phyloP scores from a whole-genome alignment of 192 early-diverging fungal species.

The Coemansia sp. region DNA sequence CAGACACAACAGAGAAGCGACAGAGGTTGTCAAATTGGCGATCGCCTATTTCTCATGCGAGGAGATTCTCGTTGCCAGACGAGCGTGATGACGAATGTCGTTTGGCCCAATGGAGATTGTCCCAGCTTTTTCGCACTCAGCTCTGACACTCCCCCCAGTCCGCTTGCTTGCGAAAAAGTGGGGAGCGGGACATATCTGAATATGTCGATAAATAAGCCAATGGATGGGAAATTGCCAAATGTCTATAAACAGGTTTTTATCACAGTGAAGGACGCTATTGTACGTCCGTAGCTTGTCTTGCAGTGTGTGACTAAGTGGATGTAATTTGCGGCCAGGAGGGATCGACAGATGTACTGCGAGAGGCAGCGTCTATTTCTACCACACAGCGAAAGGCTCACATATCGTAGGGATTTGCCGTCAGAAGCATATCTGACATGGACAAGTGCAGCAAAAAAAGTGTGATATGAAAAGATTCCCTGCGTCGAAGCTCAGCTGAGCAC shows the following conservation, averaged over 20 bases:
- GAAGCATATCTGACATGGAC: neutral
- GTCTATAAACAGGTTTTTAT: neutral
- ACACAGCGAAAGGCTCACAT: neutral
- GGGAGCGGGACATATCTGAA: neutral
- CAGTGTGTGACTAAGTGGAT: neutral
- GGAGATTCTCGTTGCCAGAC: neutral
- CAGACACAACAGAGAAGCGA: neutral
- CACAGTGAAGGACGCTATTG: constrained; percentile 2
- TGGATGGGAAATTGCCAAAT: neutral
- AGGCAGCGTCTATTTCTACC: neutral
- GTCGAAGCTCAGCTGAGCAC: constrained; percentile 2
- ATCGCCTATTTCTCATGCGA: neutral
- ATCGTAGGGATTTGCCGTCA: neutral
- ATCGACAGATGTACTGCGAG: neutral
- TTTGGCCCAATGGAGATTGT: neutral
- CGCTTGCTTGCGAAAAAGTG: neutral
- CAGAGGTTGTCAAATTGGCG: neutral
- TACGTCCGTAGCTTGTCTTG: neutral
- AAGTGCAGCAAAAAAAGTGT: neutral
- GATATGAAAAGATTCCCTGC: neutral
- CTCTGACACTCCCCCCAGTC: neutral
- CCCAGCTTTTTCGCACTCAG: neutral
- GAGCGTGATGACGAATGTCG: neutral
- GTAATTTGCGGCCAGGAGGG: neutral
- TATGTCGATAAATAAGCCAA: neutral